Evolutionary conservation across 108 stramenopile genomes (phyloP).

Genomic region (Fragilariopsis cylindrus): DNA sequence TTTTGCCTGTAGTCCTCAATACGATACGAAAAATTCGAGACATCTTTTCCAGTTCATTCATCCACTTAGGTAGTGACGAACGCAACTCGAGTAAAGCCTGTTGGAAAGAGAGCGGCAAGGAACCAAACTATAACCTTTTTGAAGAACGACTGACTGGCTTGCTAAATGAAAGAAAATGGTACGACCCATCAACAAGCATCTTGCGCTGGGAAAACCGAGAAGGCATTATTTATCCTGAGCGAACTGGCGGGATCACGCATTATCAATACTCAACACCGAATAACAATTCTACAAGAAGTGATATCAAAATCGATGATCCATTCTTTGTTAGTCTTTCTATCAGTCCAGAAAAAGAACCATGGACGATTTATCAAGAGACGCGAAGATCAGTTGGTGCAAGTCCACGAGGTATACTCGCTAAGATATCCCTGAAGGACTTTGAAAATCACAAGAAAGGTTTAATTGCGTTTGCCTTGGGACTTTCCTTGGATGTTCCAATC

Average conservation of each 20-base stretch:
- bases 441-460: background rate
- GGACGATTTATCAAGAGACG: slow-evolving; percentile 12
- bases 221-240: slow-evolving; percentile 8
- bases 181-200: slow-evolving; percentile 7
- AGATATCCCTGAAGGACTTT: slow-evolving; percentile 3
- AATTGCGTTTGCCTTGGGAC: slow-evolving; percentile 6
- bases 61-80: slow-evolving; percentile 20
- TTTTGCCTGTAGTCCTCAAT: slow-evolving; percentile 7
- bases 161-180: background rate
- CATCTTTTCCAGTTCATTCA: slow-evolving; percentile 9
- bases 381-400: background rate
- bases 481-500: background rate
- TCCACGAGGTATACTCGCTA: slow-evolving; percentile 7
- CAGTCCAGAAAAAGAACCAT: background rate
- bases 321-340: slow-evolving; percentile 16
- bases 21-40: background rate
- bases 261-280: slow-evolving; percentile 20
- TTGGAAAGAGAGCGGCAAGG: slow-evolving; percentile 12
- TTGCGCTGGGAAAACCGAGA: slow-evolving; percentile 18
- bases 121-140: slow-evolving; percentile 7
- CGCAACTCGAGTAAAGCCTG: slow-evolving; percentile 12
- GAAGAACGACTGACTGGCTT: slow-evolving; percentile 3
- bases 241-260: slow-evolving; percentile 26
- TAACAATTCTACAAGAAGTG: background rate
- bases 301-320: background rate